A percentile compares a stretch with the other conserved stretches of the same genome.
Conservation (phyloP, 495 filamentous ascomycete species). For the Lepraria neglecta region DNA sequence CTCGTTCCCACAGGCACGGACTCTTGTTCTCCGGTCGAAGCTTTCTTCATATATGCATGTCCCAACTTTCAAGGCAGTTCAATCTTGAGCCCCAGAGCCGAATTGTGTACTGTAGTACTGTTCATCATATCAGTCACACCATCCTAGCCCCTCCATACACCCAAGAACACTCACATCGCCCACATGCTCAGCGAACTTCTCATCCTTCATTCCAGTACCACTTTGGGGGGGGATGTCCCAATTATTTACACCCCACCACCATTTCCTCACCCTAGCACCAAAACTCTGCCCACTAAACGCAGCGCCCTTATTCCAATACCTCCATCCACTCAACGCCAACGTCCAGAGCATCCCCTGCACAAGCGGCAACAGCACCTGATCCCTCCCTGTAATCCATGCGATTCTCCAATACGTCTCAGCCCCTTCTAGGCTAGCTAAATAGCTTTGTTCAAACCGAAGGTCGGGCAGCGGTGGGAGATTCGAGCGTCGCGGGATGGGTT, state of each 20-base stretch:
- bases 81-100: slow-evolving; percentile 28
- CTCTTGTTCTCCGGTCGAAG: too few relatives aligned
- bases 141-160: slow-evolving; percentile 29
- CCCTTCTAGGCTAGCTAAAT: slow-evolving; percentile 72
- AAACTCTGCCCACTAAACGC: slow-evolving; percentile 61
- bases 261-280: slow-evolving; percentile 66
- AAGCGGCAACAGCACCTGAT: slow-evolving; percentile 83
- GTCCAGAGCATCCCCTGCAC: slow-evolving; percentile 80
- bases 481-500: slow-evolving; percentile 45
- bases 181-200: slow-evolving; percentile 37
- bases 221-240: slow-evolving; percentile 54
- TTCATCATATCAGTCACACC: slow-evolving; percentile 37
- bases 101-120: slow-evolving; percentile 44
- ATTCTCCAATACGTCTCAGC: slow-evolving; percentile 73
- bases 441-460: slow-evolving; percentile 94
- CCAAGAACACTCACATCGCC: slow-evolving; percentile 42
- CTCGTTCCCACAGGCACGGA: too few relatives aligned
- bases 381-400: slow-evolving; percentile 73
- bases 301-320: slow-evolving; percentile 70
- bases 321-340: slow-evolving; percentile 72
- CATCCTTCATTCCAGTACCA: slow-evolving; percentile 16
- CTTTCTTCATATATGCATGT: too few relatives aligned
- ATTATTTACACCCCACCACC: slow-evolving; percentile 90
- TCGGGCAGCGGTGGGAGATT: slow-evolving; percentile 83
- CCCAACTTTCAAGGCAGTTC: not conserved